Conservation (phyloP, 139 green algal species). For the Chlamydomonas eustigma region DNA sequence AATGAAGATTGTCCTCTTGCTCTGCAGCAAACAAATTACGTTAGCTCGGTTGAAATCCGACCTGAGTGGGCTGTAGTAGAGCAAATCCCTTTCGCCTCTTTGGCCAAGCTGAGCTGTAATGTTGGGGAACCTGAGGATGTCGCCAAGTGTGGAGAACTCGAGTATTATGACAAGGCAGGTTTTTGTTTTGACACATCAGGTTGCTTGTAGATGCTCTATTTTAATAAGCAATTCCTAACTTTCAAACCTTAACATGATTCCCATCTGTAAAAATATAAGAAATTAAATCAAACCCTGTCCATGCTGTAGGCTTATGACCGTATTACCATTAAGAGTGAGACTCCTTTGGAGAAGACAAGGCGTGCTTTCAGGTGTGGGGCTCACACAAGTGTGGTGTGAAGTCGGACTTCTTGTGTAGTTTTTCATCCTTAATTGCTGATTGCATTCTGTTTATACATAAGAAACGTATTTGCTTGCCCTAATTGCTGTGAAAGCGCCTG, state of each 20-base stretch:
- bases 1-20: background rate
- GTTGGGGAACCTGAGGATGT: conserved; percentile 46
- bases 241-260: no score
- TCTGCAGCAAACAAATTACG: conserved; percentile 17
- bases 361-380: conserved; percentile 60
- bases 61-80: conserved; percentile 94
- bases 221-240: no score
- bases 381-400: no score
- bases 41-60: conserved; percentile 21
- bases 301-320: conserved; percentile 64
- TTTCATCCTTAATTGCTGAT: no score
- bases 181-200: background rate
- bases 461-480: no score
- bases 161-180: conserved; percentile 83
- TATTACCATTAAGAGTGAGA: conserved; percentile 75
- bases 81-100: conserved; percentile 77
- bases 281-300: background rate
- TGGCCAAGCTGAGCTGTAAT: conserved; percentile 78
- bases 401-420: no score
- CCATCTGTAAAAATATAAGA: no score
- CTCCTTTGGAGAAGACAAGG: conserved; percentile 67
- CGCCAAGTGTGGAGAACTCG: conserved; percentile 59
- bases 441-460: no score
- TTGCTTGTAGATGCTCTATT: conserved; percentile 9
- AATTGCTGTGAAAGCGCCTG: no score